phyloP scores from a whole-genome alignment of 495 filamentous ascomycete species.

The Lophium mytilinum region DNA sequence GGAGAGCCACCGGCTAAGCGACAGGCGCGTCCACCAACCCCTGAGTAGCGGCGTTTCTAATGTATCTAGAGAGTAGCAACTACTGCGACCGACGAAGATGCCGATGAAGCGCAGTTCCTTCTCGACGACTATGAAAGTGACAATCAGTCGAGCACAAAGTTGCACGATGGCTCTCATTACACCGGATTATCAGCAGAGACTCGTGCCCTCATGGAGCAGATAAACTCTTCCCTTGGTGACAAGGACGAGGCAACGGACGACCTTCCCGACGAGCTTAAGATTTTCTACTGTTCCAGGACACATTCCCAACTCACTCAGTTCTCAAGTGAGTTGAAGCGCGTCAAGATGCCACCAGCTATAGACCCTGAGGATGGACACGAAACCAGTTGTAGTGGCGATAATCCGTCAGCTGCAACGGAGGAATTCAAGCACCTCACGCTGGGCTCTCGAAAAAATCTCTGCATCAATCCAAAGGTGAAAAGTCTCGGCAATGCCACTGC shows the following conservation, averaged over 20 bases:
- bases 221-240: slow-evolving; percentile 24
- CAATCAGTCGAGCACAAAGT: slow-evolving; percentile 34
- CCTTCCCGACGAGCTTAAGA: slow-evolving; percentile 44
- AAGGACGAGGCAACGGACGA: slow-evolving; percentile 32
- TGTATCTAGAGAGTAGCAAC: slow-evolving; percentile 5
- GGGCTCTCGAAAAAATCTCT: slow-evolving; percentile 86
- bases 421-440: slow-evolving; percentile 76
- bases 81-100: neutral
- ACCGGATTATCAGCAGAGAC: slow-evolving; percentile 54
- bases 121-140: slow-evolving; percentile 77
- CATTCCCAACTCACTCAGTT: slow-evolving; percentile 95
- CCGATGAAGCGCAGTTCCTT: slow-evolving; percentile 62
- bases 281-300: slow-evolving; percentile 91
- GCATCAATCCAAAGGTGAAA: slow-evolving; percentile 78
- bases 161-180: neutral
- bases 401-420: slow-evolving; percentile 41
- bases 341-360: slow-evolving; percentile 59
- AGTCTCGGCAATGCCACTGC: slow-evolving; percentile 64
- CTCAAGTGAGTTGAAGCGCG: slow-evolving; percentile 78
- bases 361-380: slow-evolving; percentile 30
- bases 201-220: slow-evolving; percentile 53
- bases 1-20: slow-evolving; percentile 44
- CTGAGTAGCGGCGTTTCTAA: neutral
- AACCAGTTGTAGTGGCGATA: slow-evolving; percentile 19
- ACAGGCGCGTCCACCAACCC: slow-evolving; percentile 32